A percentile compares a stretch with the other conserved stretches of the same genome.
These are phyloP conservation scores for Pneumocystis sp. DNA, from an alignment of 1,139 yeast genomes.

Conservation along the genomic window DNA sequence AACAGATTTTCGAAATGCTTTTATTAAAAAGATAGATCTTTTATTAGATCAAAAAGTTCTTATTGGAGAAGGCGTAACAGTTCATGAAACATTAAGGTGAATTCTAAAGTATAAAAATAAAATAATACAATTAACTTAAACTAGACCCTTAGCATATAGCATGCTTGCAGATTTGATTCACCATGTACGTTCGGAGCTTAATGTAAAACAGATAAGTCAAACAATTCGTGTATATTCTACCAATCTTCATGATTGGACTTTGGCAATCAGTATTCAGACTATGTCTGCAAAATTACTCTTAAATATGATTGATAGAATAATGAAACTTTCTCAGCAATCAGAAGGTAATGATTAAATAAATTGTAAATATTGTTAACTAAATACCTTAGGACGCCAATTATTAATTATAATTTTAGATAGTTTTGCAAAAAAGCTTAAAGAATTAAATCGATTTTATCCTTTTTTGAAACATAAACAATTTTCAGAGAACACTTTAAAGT, in stretches of 20 bases:
- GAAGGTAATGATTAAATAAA: slow-evolving; percentile 54
- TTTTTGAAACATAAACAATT: slow-evolving; percentile 15
- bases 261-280: slow-evolving; percentile 84
- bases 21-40: slow-evolving; percentile 72
- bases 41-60: slow-evolving; percentile 75
- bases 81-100: slow-evolving; percentile 61
- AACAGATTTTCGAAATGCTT: slow-evolving; percentile 68
- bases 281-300: slow-evolving; percentile 88
- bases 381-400: slow-evolving; percentile 11
- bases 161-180: slow-evolving; percentile 94
- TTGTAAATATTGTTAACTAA: slow-evolving; percentile 26
- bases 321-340: slow-evolving; percentile 64
- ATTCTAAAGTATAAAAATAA: not conserved
- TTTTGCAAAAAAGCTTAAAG: slow-evolving; percentile 64
- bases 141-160: slow-evolving; percentile 72
- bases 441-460: slow-evolving; percentile 20
- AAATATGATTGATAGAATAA: slow-evolving; percentile 75
- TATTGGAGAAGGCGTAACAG: slow-evolving; percentile 85
- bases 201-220: slow-evolving; percentile 73
- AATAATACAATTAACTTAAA: not conserved
- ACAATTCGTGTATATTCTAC: slow-evolving; percentile 74
- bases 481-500: not conserved
- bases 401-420: slow-evolving; percentile 71
- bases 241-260: slow-evolving; percentile 62
- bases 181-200: slow-evolving; percentile 72